Evolutionary conservation across 495 filamentous ascomycete species (phyloP).

Genomic region (Lindgomyces ingoldianus): DNA sequence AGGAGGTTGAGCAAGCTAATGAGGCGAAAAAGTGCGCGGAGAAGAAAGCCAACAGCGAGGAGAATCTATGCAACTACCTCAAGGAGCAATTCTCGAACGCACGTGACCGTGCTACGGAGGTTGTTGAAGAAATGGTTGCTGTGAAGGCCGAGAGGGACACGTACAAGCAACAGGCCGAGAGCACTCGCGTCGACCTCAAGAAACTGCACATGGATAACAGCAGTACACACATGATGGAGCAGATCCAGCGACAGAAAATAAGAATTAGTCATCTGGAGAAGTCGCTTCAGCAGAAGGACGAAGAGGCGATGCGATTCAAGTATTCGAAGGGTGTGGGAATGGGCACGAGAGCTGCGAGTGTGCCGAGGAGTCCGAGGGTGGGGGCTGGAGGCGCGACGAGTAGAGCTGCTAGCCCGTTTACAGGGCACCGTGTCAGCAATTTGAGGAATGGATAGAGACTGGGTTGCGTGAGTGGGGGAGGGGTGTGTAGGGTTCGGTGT

Average conservation of each 20-base stretch:
- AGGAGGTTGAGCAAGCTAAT: slow-evolving; percentile 8
- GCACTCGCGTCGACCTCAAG: slow-evolving; percentile 2
- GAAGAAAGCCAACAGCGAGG: slow-evolving; percentile 6
- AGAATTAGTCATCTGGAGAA: slow-evolving; percentile 19
- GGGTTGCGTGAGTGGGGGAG: too few relatives aligned
- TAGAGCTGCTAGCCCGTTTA: slow-evolving; percentile 22
- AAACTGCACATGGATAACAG: background rate
- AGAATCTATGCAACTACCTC: slow-evolving; percentile 14
- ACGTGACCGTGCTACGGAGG: background rate
- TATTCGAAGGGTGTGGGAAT: slow-evolving; percentile 18
- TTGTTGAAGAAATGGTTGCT: background rate
- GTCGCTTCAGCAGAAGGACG: slow-evolving; percentile 7
- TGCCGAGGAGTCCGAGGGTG: slow-evolving; percentile 22
- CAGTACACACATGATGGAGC: background rate
- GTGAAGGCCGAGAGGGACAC: background rate
- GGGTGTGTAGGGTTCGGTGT: too few relatives aligned
- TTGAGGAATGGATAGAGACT: slow-evolving; percentile 19
- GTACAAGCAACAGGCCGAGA: slow-evolving; percentile 1
- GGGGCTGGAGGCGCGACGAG: slow-evolving; percentile 21
- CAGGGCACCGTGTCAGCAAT: slow-evolving; percentile 14
- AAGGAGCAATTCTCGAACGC: slow-evolving; percentile 20
- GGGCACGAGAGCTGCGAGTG: slow-evolving; percentile 23
- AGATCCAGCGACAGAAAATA: background rate
- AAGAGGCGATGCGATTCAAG: slow-evolving; percentile 15
- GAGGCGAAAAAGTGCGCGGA: slow-evolving; percentile 1